These are phyloP conservation scores for Trametes villosa DNA, from an alignment of 768 basidiomycete genomes.

Conservation along the genomic window DNA sequence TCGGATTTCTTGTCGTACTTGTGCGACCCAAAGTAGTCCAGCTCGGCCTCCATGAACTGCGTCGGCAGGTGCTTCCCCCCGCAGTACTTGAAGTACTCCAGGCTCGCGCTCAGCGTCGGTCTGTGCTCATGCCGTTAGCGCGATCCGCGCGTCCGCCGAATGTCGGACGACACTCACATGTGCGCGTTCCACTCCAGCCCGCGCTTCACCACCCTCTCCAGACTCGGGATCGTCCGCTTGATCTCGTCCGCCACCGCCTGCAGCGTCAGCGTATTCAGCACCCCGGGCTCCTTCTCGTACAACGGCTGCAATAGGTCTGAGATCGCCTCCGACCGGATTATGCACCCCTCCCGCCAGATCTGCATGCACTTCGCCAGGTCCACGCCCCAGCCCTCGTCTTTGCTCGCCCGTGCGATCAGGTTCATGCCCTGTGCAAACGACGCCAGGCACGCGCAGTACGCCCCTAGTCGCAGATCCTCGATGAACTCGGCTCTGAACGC, in stretches of 20 bases:
- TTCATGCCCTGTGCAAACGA: slow-evolving; percentile 28
- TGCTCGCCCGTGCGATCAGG: slow-evolving; percentile 28
- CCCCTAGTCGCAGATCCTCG: slow-evolving; percentile 27
- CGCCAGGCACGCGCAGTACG: slow-evolving; percentile 25
- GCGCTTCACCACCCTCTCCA: slow-evolving; percentile 16
- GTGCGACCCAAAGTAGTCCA: slow-evolving; percentile 31
- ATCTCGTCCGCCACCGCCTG: slow-evolving; percentile 19
- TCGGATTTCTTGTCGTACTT: slow-evolving; percentile 27
- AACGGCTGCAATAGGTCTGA: slow-evolving; percentile 27
- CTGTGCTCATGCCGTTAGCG: not conserved
- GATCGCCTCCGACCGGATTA: slow-evolving; percentile 29
- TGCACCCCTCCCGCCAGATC: slow-evolving; percentile 31
- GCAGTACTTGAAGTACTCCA: slow-evolving; percentile 32
- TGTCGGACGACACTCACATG: slow-evolving; percentile 15
- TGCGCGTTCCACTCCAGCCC: slow-evolving; percentile 25
- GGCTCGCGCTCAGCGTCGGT: slow-evolving; percentile 27
- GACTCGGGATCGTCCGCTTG: slow-evolving; percentile 16
- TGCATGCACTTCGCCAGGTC: slow-evolving; percentile 22
- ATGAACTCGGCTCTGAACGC: slow-evolving; percentile 8
- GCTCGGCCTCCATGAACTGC: slow-evolving; percentile 28
- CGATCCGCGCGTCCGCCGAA: not conserved
- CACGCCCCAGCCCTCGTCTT: slow-evolving; percentile 27
- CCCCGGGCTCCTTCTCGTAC: slow-evolving; percentile 15
- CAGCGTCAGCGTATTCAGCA: slow-evolving; percentile 22
- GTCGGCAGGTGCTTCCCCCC: slow-evolving; percentile 27